These are phyloP conservation scores for Nicotiana attenuata DNA, from an alignment of 257 asterid genomes.

Conservation along the genomic window DNA sequence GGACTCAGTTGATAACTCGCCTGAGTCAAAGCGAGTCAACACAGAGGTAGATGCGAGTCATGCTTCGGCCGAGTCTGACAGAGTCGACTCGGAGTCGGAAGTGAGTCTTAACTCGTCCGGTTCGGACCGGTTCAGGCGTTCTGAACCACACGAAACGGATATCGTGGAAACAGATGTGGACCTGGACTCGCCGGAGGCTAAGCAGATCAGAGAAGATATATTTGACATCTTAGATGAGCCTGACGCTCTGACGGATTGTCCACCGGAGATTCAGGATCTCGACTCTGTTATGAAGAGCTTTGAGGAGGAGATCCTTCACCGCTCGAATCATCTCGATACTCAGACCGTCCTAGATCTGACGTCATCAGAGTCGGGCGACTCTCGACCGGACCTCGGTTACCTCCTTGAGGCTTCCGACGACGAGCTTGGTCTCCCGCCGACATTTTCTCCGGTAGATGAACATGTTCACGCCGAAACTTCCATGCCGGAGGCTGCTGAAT, in stretches of 20 bases:
- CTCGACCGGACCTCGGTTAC: constrained; percentile 35
- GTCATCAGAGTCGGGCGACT: constrained; percentile 23
- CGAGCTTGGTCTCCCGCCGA: constrained; percentile 47
- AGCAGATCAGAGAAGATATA: constrained; percentile 21
- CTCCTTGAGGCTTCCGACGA: constrained; percentile 46
- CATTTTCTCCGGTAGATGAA: background rate
- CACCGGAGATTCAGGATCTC: constrained; percentile 29
- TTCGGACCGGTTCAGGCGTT: background rate
- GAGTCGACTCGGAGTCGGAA: background rate
- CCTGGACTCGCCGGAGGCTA: constrained; percentile 11
- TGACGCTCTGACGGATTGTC: constrained; percentile 16
- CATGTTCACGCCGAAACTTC: background rate
- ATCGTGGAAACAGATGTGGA: background rate
- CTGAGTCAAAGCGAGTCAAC: constrained; percentile 20
- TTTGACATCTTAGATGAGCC: constrained; percentile 33
- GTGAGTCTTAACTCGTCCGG: background rate
- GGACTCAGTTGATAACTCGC: background rate
- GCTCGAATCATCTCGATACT: background rate
- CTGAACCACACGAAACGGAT: background rate
- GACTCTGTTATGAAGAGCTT: constrained; percentile 42
- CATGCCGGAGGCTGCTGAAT: background rate
- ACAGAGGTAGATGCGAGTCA: background rate
- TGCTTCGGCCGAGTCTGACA: constrained; percentile 7
- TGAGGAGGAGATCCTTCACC: constrained; percentile 39
- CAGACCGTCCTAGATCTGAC: background rate